Conservation (phyloP, 495 filamentous ascomycete species). For the Haplographium delicatum region DNA sequence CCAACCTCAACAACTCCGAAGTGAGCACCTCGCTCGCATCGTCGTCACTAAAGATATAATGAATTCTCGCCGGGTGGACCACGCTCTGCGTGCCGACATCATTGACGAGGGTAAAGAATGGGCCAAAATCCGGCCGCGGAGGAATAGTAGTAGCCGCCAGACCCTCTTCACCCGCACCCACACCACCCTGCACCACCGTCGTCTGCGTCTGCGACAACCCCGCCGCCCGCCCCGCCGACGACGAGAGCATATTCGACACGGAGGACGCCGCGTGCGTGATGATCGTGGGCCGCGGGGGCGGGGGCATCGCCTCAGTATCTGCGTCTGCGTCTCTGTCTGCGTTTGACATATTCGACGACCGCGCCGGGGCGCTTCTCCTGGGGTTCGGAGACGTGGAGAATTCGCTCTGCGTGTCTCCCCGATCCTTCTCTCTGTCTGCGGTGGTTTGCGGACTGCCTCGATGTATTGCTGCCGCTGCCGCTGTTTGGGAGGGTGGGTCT, state of each 20-base stretch:
- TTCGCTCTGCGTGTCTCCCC: too few species aligned
- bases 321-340: too few species aligned
- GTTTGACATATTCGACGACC: too few species aligned
- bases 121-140: slow-evolving; percentile 40
- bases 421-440: too few species aligned
- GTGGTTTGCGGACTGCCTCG: too few species aligned
- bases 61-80: slow-evolving; percentile 72
- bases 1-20: neutral
- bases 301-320: too few species aligned
- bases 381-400: too few species aligned
- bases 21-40: slow-evolving; percentile 61
- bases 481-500: slow-evolving; percentile 17
- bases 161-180: neutral
- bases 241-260: too few species aligned
- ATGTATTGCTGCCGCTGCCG: too few species aligned
- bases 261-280: too few species aligned
- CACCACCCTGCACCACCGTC: neutral
- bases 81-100: slow-evolving; percentile 47
- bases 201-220: neutral
- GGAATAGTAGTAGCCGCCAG: neutral
- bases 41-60: slow-evolving; percentile 89
- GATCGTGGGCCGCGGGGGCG: too few species aligned
- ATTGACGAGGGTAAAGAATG: slow-evolving; percentile 62
- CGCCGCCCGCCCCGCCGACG: neutral
- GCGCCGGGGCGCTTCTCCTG: too few species aligned